Percentiles rank a stretch among this genome's conserved stretches.
Evolutionary conservation across 306 rosid species (phyloP).

Genomic region (Ceratonia siliqua): DNA sequence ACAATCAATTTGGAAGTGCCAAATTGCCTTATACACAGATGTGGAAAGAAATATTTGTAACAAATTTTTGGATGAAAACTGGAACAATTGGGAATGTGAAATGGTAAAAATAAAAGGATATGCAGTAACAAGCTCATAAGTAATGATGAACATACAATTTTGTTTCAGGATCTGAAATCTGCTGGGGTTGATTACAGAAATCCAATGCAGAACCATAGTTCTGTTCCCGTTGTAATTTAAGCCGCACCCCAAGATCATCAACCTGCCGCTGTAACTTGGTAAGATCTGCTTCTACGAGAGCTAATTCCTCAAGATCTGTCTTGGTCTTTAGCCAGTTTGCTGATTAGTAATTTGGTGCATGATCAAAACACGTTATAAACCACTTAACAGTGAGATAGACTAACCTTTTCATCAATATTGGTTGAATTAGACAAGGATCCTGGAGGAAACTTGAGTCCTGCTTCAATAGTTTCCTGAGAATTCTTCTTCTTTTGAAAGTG

Average conservation of each 20-base stretch:
- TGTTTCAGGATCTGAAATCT: constrained; percentile 37
- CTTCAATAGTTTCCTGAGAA: constrained; percentile 61
- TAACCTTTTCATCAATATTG: constrained; percentile 50
- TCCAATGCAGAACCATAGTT: constrained; percentile 34
- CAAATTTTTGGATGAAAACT: not conserved
- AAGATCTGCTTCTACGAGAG: constrained; percentile 59
- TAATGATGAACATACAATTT: constrained; percentile 54
- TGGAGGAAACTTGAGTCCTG: constrained; percentile 49
- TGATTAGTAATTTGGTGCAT: constrained; percentile 31
- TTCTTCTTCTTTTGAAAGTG: constrained; percentile 71
- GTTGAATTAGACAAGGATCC: constrained; percentile 47
- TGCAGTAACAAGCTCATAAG: constrained; percentile 5
- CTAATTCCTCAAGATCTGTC: constrained; percentile 71
- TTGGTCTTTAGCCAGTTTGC: constrained; percentile 55
- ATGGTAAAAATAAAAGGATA: constrained; percentile 1
- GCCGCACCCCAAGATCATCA: constrained; percentile 59
- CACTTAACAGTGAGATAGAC: constrained; percentile 30
- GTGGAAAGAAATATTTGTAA: not conserved
- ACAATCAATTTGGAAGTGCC: constrained; percentile 5
- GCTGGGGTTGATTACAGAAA: constrained; percentile 24
- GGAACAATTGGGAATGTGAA: not conserved
- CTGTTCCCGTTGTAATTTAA: constrained; percentile 48
- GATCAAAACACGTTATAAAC: constrained; percentile 26
- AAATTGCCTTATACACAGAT: constrained; percentile 3
- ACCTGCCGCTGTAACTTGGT: constrained; percentile 58